phyloP scores from a whole-genome alignment of 2,329 filamentous ascomycete species.

The Aureobasidium pullulans region DNA sequence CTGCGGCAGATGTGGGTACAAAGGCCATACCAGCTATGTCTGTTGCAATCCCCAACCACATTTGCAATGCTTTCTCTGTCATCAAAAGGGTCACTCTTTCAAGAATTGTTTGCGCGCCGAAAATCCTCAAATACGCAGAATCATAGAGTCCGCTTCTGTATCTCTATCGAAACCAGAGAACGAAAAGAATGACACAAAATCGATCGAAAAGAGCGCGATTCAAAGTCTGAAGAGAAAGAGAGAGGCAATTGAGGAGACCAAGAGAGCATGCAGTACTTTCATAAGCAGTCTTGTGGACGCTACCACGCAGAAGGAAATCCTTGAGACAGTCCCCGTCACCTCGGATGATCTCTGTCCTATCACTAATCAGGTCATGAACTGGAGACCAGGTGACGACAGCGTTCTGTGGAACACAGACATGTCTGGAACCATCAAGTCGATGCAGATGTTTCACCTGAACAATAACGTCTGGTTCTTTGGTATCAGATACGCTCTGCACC shows the following conservation, averaged over 20 bases:
- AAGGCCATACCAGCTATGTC: background rate
- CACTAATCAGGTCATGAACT: background rate
- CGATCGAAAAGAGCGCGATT: background rate
- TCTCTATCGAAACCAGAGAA: background rate
- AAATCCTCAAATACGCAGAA: background rate
- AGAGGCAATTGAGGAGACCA: background rate
- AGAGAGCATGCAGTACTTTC: background rate
- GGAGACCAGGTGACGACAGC: background rate
- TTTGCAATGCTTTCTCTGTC: background rate
- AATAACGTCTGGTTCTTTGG: background rate
- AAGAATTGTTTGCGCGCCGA: background rate
- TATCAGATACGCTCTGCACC: background rate
- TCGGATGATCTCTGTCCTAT: background rate
- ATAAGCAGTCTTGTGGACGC: background rate
- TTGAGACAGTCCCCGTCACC: background rate
- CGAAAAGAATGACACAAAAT: background rate
- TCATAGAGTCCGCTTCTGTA: background rate
- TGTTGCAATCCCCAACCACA: background rate
- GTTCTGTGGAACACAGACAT: background rate
- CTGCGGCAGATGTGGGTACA: background rate
- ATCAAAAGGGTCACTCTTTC: background rate
- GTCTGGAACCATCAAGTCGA: background rate
- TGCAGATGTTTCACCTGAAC: background rate
- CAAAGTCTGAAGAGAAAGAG: background rate
- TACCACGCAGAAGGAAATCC: background rate